Evolutionary conservation across 345 rosid genomes (phyloP), one percentile per base, ranked within the genome.

Genomic region (Crucihimalaya himalaica): DNA sequence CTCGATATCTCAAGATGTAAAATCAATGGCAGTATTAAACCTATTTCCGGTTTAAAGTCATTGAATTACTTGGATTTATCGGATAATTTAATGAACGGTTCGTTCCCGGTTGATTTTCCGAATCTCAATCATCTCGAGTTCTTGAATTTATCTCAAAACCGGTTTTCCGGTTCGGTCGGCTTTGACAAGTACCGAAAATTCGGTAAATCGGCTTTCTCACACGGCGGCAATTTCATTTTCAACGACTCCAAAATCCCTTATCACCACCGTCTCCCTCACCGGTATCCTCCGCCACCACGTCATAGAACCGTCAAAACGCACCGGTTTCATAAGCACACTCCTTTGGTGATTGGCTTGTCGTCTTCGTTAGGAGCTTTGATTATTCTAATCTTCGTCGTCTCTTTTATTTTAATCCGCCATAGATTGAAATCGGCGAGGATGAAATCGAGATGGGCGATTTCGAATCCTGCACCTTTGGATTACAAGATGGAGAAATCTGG

Each of bases 401-500:
- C 75, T 25, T 8, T 69, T 45, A 56, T 78, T n/a, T 67, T 81
- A 71, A 21, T 75, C 10, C 71, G 58, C 2, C 82, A 84, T 68
- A 83, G 88, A 64, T 18, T 20, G n/a, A 69, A 54, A 69, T 55
- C 75, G 13, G 53, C 75, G 52, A 85, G 75, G 70, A 66, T 71
- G 40, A 84, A 87, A 75, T 86, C 82, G 78, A 85, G 81, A 79
- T 95, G 99, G 97, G 97, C 93, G 51, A 91, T 95, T 63, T 95
- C 99, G 31, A 85, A 81, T 29, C 97, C 97, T 29, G 65, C 82
- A 57, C 90, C 82, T 20, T 50, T 78, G 15, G 84, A 83, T 18
- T 82, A 83, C 88, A 89, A 87, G 84, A 70, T 91, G 73, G 97
- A 91, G 25, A 87, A 87, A 86, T 84, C 96, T 10, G 97, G 99